Base-by-base conservation (phyloP, 331 rosid species). In the Saraca asoca region DNA sequence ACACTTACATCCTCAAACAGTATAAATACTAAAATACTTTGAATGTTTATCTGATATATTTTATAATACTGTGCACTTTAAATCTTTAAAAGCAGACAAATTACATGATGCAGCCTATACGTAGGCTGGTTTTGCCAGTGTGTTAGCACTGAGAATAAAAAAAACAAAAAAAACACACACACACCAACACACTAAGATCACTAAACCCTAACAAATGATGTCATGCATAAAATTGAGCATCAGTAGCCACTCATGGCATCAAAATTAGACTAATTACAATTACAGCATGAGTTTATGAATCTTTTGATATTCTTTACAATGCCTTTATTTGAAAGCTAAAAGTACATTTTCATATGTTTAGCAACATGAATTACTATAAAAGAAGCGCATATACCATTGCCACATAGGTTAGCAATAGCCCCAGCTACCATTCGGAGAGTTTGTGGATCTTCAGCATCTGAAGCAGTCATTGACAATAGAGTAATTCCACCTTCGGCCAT, bases 351-450 rank as follows among this genome's bases (percentile, higher is more conserved):
- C 60, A 67, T 9, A 46, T 19, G n/a, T 39, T 35, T 31, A 58
- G 54, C 51, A 31, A 51, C 72, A 48, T 14, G 50, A 72, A 71
- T 52, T 63, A 35, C 24, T 3, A 58, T 59, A 64, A 43, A 56
- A 50, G 46, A 56, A 61, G 51, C 29, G 71, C 55, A 50, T 52
- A 46, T 90, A 93, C 98, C 98, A 69, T 94, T 90, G 70, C 98
- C 97, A 64, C 99, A 94, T 54, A 94, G 71, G 79, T 94, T 94
- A 66, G 97, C 97, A 75, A 94, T 86, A 72, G 96, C 99, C 60
- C 99, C 96, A 8, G 97, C 96, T 54, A 94, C 95, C 97, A 90
- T 90, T 79, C 99, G 95, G 15, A 94, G 95, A 54, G 99, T 94
- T 78, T 94, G 97, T 45, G 99, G 88, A 79, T 94, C 99, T 78